Evolutionary conservation across 257 asterid species (phyloP).

Genomic region (Petunia secreta): DNA sequence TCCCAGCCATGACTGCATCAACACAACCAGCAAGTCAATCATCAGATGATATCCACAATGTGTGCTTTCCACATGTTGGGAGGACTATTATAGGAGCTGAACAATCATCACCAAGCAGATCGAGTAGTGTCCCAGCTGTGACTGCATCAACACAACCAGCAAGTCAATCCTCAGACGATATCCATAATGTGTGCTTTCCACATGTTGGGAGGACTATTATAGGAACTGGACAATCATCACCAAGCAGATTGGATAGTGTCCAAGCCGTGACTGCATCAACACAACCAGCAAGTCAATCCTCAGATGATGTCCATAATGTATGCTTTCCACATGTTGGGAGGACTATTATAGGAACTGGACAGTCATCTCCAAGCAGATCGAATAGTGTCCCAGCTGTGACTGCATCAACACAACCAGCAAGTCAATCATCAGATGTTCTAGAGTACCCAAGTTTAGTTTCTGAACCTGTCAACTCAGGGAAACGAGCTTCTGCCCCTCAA

Average conservation of each 20-base stretch:
- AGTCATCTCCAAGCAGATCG: slow-evolving; percentile 20
- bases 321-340: slow-evolving; percentile 19
- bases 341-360: slow-evolving; percentile 15
- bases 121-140: not conserved
- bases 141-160: slow-evolving; percentile 2
- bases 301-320: slow-evolving; percentile 28
- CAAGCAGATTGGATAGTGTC: not conserved
- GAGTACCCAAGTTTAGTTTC: not conserved
- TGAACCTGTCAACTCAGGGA: not conserved
- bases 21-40: not conserved
- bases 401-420: not conserved
- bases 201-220: slow-evolving; percentile 19
- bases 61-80: slow-evolving; percentile 17
- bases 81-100: slow-evolving; percentile 20
- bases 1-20: slow-evolving; percentile 11
- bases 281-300: not conserved
- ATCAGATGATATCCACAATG: slow-evolving; percentile 26
- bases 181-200: slow-evolving; percentile 21
- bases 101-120: slow-evolving; percentile 20
- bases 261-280: slow-evolving; percentile 4
- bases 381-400: not conserved
- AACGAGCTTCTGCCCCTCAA: not conserved
- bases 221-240: slow-evolving; percentile 18
- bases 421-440: not conserved
- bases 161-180: slow-evolving; percentile 19